These are phyloP conservation scores for Metschnikowia cubensis DNA, from an alignment of 805 yeast genomes.

Conservation along the genomic window DNA sequence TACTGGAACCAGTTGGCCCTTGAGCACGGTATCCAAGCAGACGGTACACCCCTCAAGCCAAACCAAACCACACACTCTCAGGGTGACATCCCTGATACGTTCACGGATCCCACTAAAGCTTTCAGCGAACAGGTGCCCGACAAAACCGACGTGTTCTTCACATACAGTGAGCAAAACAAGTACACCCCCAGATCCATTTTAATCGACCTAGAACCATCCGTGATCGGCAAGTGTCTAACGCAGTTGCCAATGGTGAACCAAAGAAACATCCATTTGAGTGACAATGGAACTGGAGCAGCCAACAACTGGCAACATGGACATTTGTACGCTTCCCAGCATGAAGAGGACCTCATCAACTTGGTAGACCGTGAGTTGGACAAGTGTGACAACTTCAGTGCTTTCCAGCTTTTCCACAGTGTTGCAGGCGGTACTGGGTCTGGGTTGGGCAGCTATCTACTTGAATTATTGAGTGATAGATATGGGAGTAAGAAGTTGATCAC, in stretches of 20 bases:
- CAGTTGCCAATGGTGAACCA: constrained; percentile 71
- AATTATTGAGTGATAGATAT: constrained; percentile 73
- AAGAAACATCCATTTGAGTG: constrained; percentile 70
- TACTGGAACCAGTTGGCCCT: constrained; percentile 86
- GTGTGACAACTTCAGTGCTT: constrained; percentile 85
- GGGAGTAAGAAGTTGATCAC: constrained; percentile 74
- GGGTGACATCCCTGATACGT: background rate
- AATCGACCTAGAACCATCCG: constrained; percentile 88
- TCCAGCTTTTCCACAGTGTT: constrained; percentile 87
- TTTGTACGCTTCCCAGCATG: constrained; percentile 61
- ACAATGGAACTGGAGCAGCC: constrained; percentile 91
- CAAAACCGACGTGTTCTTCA: constrained; percentile 80
- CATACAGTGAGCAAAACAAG: constrained; percentile 64
- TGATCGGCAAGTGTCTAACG: constrained; percentile 58
- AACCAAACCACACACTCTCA: background rate
- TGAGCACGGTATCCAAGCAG: constrained; percentile 79
- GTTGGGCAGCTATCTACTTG: constrained; percentile 78
- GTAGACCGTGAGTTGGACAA: constrained; percentile 87
- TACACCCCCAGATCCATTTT: constrained; percentile 87
- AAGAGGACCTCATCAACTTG: constrained; percentile 75
- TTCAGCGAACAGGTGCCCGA: constrained; percentile 41
- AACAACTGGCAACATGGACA: constrained; percentile 95
- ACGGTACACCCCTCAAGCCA: constrained; percentile 46
- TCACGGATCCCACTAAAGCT: constrained; percentile 17
- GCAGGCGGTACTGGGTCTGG: constrained; percentile 99